Conservation (phyloP, 108 stramenopile genomes). For the Pelagomonas calceolata region DNA sequence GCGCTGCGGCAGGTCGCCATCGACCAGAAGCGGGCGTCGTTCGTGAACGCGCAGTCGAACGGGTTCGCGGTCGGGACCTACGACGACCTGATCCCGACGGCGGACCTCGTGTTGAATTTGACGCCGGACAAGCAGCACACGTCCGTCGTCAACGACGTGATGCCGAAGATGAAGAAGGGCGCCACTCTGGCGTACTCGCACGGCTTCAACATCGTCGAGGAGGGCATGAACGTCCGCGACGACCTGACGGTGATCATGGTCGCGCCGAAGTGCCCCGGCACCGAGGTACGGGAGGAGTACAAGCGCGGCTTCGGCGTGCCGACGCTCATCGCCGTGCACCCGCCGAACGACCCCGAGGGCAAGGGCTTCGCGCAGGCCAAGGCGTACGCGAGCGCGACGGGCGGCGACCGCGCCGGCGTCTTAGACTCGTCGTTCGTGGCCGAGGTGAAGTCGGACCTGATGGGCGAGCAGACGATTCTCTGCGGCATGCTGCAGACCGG, state of each 20-base stretch:
- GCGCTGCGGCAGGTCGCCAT: background rate
- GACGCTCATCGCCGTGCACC: conserved; percentile 2
- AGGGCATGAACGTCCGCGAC: background rate
- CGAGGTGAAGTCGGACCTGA: background rate
- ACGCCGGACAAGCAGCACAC: conserved; percentile 1
- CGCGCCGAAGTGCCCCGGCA: background rate
- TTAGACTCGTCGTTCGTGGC: background rate
- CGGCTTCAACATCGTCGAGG: conserved; percentile 2
- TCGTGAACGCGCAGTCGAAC: background rate
- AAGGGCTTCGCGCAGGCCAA: background rate
- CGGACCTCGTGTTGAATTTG: background rate
- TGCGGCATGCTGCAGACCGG: background rate
- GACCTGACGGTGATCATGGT: background rate
- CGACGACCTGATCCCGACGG: background rate
- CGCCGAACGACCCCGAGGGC: background rate
- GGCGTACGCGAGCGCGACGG: background rate
- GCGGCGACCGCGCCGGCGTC: background rate
- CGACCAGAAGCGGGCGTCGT: background rate
- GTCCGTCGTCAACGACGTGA: background rate
- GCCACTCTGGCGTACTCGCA: background rate
- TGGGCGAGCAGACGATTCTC: background rate
- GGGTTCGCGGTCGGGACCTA: background rate
- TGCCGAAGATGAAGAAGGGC: background rate
- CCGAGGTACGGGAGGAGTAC: background rate
- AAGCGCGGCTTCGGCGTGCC: conserved; percentile 1